Evolutionary conservation across 176 grass and related monocot species (phyloP).

Genomic region (Lolium rigidum): DNA sequence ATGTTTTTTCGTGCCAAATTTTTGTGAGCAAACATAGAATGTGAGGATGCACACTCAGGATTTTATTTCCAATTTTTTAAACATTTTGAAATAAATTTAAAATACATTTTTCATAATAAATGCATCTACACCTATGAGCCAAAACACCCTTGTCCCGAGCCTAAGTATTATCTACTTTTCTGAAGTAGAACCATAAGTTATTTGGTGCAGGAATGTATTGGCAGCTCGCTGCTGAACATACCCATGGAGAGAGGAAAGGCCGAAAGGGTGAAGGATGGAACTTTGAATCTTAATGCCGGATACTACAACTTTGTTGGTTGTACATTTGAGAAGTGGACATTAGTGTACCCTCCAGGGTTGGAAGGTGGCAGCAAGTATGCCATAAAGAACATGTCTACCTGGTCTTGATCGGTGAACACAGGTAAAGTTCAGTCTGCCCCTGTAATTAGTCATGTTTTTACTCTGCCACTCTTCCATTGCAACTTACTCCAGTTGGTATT

Average conservation of each 20-base stretch:
- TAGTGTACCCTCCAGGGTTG: constrained; percentile 74
- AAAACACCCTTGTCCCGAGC: too few species aligned
- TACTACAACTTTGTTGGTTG: constrained; percentile 90
- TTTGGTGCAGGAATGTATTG: constrained; percentile 76
- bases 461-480: constrained; percentile 4
- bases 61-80: too few species aligned
- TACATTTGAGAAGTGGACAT: constrained; percentile 93
- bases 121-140: too few species aligned
- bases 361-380: constrained; percentile 96
- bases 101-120: too few species aligned
- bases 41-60: too few species aligned
- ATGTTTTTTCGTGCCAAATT: too few species aligned
- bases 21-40: too few species aligned
- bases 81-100: too few species aligned
- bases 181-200: neutral
- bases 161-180: too few species aligned
- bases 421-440: constrained; percentile 53
- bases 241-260: constrained; percentile 85
- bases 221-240: constrained; percentile 87
- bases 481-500: constrained; percentile 38
- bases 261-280: constrained; percentile 69
- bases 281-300: constrained; percentile 78
- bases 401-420: constrained; percentile 53
- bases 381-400: constrained; percentile 79
- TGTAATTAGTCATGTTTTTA: too few species aligned